A percentile compares a stretch with the other conserved stretches of the same genome.
phyloP scores from a whole-genome alignment of 352 stramenopile species.

The Bremia lactucae region DNA sequence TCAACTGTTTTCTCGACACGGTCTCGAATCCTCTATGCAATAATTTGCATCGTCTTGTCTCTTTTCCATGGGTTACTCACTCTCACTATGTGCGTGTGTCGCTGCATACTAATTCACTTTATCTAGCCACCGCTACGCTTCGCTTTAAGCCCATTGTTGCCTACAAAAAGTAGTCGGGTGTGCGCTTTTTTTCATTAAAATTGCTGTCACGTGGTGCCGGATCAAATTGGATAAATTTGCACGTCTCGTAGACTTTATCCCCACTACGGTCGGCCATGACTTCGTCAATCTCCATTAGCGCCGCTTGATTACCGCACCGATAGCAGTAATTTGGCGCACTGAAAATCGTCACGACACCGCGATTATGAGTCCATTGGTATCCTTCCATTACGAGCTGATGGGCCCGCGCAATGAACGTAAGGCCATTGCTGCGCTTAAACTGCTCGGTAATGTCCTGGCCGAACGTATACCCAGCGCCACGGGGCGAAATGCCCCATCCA shows the following conservation, averaged over 20 bases:
- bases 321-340: conserved; percentile 93
- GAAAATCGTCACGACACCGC: conserved; percentile 89
- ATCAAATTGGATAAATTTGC: conserved; percentile 90
- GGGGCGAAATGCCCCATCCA: conserved; percentile 80
- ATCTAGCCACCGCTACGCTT: conserved; percentile 2
- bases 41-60: not conserved
- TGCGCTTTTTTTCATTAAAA: conserved; percentile 88
- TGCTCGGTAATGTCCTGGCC: conserved; percentile 83
- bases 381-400: conserved; percentile 92
- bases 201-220: conserved; percentile 83
- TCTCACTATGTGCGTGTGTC: conserved; percentile 2
- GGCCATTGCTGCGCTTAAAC: conserved; percentile 84
- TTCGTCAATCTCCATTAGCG: conserved; percentile 92
- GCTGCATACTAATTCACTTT: not conserved
- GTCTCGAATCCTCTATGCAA: too few relatives aligned
- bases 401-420: conserved; percentile 79
- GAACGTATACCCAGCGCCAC: conserved; percentile 82
- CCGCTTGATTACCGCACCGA: conserved; percentile 92
- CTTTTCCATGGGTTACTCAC: conserved; percentile 1
- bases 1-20: too few relatives aligned
- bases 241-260: conserved; percentile 87
- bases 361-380: conserved; percentile 89
- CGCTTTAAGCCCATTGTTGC: not conserved
- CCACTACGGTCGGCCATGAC: conserved; percentile 80
- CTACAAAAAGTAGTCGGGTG: conserved; percentile 89